phyloP scores from a whole-genome alignment of 2,329 filamentous ascomycete genomes.

The Stagonosporopsis vannaccii region DNA sequence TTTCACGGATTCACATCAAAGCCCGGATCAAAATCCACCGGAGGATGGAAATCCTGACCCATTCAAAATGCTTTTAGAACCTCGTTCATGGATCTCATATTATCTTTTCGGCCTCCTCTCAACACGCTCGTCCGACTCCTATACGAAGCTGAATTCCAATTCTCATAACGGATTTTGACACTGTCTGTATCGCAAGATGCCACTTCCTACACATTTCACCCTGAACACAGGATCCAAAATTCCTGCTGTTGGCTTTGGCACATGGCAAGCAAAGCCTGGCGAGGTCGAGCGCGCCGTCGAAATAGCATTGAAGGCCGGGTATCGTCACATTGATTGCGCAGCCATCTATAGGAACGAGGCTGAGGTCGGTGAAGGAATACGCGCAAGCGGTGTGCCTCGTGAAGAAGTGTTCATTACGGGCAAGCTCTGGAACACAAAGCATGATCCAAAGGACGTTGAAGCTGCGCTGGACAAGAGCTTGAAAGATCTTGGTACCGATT shows the following conservation, averaged over 20 bases:
- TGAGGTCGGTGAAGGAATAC: conserved; percentile 75
- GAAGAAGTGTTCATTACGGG: conserved; percentile 76
- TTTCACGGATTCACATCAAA: background rate
- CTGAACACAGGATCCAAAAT: conserved; percentile 76
- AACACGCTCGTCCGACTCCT: background rate
- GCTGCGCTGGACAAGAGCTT: conserved; percentile 66
- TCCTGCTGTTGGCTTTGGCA: conserved; percentile 76
- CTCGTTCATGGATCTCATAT: background rate
- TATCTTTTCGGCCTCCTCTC: background rate
- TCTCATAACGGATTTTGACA: background rate
- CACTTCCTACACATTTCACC: conserved; percentile 51
- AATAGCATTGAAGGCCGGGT: conserved; percentile 69
- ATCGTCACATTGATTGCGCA: conserved; percentile 78
- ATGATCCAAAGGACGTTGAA: conserved; percentile 67
- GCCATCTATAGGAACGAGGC: conserved; percentile 78
- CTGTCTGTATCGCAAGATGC: conserved; percentile 14
- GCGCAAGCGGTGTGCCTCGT: conserved; percentile 66
- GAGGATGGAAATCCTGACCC: no score
- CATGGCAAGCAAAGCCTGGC: conserved; percentile 76
- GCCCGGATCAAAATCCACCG: background rate
- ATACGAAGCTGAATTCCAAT: background rate
- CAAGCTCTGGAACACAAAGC: conserved; percentile 81
- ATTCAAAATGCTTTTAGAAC: background rate
- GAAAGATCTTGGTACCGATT: conserved; percentile 67
- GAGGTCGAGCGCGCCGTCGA: conserved; percentile 67